Percentiles rank a stretch among this genome's conserved stretches.
Evolutionary conservation across 2,329 filamentous ascomycete genomes (phyloP).

Genomic region (Akanthomyces dipterigenus): DNA sequence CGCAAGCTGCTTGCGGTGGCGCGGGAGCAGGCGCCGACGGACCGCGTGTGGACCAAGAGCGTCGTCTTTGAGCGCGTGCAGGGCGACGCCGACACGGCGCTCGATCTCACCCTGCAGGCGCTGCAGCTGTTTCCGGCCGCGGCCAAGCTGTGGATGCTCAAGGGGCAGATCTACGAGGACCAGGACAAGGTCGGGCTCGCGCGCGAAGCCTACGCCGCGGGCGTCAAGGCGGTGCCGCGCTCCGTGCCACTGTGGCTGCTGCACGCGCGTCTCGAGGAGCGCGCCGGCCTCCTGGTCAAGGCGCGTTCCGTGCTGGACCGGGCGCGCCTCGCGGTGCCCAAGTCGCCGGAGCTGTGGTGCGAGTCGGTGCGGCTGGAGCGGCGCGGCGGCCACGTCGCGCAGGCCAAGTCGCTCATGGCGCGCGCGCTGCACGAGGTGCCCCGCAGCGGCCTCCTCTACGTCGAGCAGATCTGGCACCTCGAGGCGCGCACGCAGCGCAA

Average conservation of each 20-base stretch:
- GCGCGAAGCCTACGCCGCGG: constrained; percentile 80
- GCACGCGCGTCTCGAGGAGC: constrained; percentile 82
- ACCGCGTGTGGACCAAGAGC: constrained; percentile 95
- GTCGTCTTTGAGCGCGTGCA: constrained; percentile 87
- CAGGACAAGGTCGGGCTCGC: constrained; percentile 75
- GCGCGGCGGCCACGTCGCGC: constrained; percentile 71
- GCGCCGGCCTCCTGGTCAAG: constrained; percentile 75
- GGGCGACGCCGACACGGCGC: constrained; percentile 69
- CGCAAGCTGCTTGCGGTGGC: constrained; percentile 75
- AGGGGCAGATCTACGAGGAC: constrained; percentile 92
- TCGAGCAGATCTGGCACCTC: constrained; percentile 91
- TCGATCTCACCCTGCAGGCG: constrained; percentile 82
- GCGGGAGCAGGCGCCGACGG: constrained; percentile 82
- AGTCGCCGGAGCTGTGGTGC: constrained; percentile 77
- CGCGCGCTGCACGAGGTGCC: constrained; percentile 88
- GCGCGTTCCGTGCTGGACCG: constrained; percentile 90
- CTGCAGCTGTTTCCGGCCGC: constrained; percentile 79
- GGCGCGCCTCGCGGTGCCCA: constrained; percentile 79
- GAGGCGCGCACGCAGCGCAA: constrained; percentile 90
- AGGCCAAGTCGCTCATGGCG: constrained; percentile 90
- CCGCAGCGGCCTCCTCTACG: constrained; percentile 81
- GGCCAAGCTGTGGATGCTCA: constrained; percentile 96
- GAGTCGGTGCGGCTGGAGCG: constrained; percentile 93
- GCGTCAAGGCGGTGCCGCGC: constrained; percentile 77
- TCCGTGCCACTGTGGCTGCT: constrained; percentile 87